A percentile compares a stretch with the other conserved stretches of the same genome.
Conservation (phyloP, 2,329 filamentous ascomycete species). For the Fusarium neocosmosporiellum region DNA sequence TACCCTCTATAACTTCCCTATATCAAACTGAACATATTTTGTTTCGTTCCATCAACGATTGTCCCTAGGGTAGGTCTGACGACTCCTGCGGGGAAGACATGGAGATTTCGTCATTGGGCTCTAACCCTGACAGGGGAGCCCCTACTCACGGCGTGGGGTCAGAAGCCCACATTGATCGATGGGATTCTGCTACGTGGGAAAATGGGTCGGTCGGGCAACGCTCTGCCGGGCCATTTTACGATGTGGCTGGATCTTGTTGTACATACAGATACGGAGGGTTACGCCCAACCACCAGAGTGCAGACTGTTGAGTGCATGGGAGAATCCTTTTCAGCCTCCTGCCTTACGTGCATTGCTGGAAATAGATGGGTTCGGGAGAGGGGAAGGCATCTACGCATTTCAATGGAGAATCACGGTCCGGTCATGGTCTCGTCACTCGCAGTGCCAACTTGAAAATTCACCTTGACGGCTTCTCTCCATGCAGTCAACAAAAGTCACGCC, state of each 20-base stretch:
- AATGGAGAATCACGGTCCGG: neutral
- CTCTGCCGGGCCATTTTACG: neutral
- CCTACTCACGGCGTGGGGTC: neutral
- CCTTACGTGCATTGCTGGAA: neutral
- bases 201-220: neutral
- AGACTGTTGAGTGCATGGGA: neutral
- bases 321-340: neutral
- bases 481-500: neutral
- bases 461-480: neutral
- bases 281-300: neutral
- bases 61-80: neutral
- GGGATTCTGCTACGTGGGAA: neutral
- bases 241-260: neutral
- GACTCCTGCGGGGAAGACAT: neutral
- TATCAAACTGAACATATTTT: neutral
- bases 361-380: neutral
- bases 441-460: neutral
- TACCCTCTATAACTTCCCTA: neutral
- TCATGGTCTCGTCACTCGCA: neutral
- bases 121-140: neutral
- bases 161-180: neutral
- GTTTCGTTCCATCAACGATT: neutral
- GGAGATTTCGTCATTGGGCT: neutral
- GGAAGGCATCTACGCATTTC: neutral
- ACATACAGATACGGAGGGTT: neutral